These are phyloP conservation scores for Perkinsela sp. DNA, from an alignment of 208 protist genomes.

Conservation along the genomic window DNA sequence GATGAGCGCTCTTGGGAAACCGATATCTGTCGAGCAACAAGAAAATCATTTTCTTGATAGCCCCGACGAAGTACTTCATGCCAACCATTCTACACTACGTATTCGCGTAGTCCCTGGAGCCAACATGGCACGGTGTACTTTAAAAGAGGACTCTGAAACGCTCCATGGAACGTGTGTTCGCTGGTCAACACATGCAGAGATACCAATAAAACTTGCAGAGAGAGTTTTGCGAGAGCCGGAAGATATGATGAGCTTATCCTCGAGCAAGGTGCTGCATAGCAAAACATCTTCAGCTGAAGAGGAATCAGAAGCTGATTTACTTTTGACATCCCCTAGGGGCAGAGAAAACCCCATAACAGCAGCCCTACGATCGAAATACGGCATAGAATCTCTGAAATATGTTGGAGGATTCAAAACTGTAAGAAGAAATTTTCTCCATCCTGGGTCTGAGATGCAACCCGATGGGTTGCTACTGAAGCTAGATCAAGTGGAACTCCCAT, in stretches of 20 bases:
- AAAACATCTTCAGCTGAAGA: neutral
- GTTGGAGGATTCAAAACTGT: neutral
- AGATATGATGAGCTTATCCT: neutral
- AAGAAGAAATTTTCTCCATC: neutral
- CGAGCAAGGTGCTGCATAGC: neutral
- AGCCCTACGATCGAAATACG: neutral
- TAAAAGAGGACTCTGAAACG: neutral
- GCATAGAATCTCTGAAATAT: neutral
- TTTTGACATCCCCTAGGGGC: neutral
- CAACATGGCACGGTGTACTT: neutral
- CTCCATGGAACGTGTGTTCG: neutral
- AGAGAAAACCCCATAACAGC: neutral
- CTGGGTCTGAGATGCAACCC: neutral
- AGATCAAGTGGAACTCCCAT: neutral
- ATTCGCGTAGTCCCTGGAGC: neutral
- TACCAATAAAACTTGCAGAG: neutral
- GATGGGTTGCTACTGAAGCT: neutral
- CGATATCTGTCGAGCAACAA: neutral
- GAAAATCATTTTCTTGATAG: neutral
- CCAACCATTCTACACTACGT: neutral
- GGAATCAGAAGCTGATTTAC: neutral
- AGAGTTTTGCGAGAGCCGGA: neutral
- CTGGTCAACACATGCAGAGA: neutral
- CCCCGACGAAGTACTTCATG: neutral
- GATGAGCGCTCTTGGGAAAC: neutral